Evolutionary conservation across 495 filamentous ascomycete genomes (phyloP).

Genomic region (Stereocaulon alpinum): DNA sequence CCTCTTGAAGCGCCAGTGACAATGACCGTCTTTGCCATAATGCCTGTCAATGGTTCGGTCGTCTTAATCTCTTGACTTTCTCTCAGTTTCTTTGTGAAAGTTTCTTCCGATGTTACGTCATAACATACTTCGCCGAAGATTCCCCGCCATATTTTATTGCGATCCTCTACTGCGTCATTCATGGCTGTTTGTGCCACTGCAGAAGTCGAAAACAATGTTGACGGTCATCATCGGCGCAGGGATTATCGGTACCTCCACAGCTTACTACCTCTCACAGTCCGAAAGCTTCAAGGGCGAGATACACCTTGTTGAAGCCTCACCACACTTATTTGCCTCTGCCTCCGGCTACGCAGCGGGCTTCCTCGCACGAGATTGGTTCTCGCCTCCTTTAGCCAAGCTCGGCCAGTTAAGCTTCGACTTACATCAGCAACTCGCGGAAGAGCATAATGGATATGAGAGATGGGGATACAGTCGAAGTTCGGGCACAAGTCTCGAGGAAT

Average conservation of each 20-base stretch:
- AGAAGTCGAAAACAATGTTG: constrained; percentile 24
- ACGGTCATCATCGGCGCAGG: constrained; percentile 70
- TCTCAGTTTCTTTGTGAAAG: not conserved
- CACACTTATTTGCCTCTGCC: constrained; percentile 56
- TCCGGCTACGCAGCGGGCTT: constrained; percentile 70
- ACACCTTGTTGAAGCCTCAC: constrained; percentile 58
- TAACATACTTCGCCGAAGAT: not conserved
- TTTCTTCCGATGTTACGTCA: not conserved
- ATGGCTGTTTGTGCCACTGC: not conserved
- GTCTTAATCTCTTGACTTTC: not conserved
- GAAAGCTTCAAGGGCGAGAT: constrained; percentile 43
- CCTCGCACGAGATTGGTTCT: constrained; percentile 65
- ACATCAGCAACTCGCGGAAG: constrained; percentile 52
- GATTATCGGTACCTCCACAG: constrained; percentile 70
- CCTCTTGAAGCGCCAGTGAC: constrained; percentile 55
- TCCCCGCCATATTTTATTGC: not conserved
- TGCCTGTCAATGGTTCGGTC: not conserved
- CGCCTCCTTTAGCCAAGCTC: constrained; percentile 40
- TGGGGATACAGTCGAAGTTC: constrained; percentile 64
- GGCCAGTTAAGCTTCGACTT: constrained; percentile 60
- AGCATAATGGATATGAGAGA: constrained; percentile 45
- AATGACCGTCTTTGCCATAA: constrained; percentile 45
- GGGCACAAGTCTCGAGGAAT: constrained; percentile 42
- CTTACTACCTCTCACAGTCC: constrained; percentile 58
- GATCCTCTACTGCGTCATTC: not conserved